Evolutionary conservation across 352 stramenopile genomes (phyloP).

Genomic region (Phytophthora citrophthora): DNA sequence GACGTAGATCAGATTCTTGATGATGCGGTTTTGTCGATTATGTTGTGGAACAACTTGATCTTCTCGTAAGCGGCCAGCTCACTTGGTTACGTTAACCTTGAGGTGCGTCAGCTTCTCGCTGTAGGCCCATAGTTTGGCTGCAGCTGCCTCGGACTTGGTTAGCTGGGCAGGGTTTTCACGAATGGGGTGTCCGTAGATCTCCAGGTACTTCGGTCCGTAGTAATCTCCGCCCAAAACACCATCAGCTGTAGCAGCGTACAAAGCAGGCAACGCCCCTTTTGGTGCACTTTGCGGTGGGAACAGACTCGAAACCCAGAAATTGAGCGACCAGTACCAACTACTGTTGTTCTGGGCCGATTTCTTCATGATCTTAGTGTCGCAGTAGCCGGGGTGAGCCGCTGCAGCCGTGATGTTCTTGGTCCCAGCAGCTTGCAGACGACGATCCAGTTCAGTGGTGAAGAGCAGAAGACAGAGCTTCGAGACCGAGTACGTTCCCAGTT

Average conservation of each 20-base stretch:
- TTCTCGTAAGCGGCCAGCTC: not conserved
- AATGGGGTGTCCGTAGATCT: slow-evolving; percentile 34
- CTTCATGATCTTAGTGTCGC: slow-evolving; percentile 41
- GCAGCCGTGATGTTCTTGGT: slow-evolving; percentile 29
- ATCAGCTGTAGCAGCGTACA: slow-evolving; percentile 46
- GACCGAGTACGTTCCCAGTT: slow-evolving; percentile 34
- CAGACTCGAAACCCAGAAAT: slow-evolving; percentile 1
- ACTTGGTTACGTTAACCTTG: slow-evolving; percentile 32
- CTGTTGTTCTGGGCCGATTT: slow-evolving; percentile 26
- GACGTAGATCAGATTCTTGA: not conserved
- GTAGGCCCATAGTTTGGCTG: slow-evolving; percentile 41
- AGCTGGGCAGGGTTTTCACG: slow-evolving; percentile 34
- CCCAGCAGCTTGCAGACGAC: slow-evolving; percentile 28
- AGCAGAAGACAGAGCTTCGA: slow-evolving; percentile 64
- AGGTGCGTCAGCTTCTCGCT: slow-evolving; percentile 52
- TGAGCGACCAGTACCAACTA: slow-evolving; percentile 25
- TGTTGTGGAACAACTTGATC: not conserved
- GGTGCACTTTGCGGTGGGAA: slow-evolving; percentile 18
- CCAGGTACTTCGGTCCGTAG: slow-evolving; percentile 40
- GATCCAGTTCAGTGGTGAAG: slow-evolving; percentile 55
- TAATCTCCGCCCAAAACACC: slow-evolving; percentile 39
- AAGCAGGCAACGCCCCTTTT: slow-evolving; percentile 48
- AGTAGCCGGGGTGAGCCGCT: slow-evolving; percentile 41
- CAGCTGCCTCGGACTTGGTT: slow-evolving; percentile 32
- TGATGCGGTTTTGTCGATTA: not conserved